These are phyloP conservation scores for Protea cynaroides DNA, from an alignment of 164 flowering plant species.

Conservation along the genomic window DNA sequence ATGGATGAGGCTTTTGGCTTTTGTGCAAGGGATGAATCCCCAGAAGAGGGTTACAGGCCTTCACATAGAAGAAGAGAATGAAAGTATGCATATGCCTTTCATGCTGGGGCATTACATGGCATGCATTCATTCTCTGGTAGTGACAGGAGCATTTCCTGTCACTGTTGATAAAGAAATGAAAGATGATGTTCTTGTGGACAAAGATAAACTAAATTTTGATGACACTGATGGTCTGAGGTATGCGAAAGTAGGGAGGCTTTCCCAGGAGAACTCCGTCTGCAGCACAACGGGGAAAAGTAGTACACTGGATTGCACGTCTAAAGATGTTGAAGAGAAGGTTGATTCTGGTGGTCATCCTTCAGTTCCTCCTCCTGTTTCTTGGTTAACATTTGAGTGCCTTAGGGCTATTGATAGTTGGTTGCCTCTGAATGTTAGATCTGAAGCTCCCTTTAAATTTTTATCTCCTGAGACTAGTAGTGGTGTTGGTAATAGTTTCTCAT, in stretches of 20 bases:
- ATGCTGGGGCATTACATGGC: conserved; percentile 52
- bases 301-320: conserved; percentile 19
- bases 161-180: conserved; percentile 16
- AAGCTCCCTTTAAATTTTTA: conserved; percentile 14
- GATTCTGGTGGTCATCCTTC: conserved; percentile 14
- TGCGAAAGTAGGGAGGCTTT: conserved; percentile 69
- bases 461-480: conserved; percentile 20
- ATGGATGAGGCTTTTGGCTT: conserved; percentile 71
- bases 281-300: conserved; percentile 39
- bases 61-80: conserved; percentile 81
- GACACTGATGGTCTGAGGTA: conserved; percentile 48
- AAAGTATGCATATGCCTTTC: conserved; percentile 54
- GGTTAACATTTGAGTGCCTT: conserved; percentile 61
- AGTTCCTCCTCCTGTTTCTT: conserved; percentile 40
- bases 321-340: conserved; percentile 21
- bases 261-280: conserved; percentile 64
- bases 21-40: conserved; percentile 88
- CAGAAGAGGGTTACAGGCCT: conserved; percentile 74
- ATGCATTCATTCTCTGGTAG: conserved; percentile 57
- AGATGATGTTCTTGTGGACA: conserved; percentile 10
- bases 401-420: conserved; percentile 70
- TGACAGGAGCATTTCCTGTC: conserved; percentile 59
- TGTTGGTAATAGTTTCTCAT: conserved; percentile 31
- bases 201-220: conserved; percentile 27
- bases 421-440: conserved; percentile 36